Evolutionary conservation across 495 filamentous ascomycete species (phyloP).

Genomic region (Xylaria grammica): DNA sequence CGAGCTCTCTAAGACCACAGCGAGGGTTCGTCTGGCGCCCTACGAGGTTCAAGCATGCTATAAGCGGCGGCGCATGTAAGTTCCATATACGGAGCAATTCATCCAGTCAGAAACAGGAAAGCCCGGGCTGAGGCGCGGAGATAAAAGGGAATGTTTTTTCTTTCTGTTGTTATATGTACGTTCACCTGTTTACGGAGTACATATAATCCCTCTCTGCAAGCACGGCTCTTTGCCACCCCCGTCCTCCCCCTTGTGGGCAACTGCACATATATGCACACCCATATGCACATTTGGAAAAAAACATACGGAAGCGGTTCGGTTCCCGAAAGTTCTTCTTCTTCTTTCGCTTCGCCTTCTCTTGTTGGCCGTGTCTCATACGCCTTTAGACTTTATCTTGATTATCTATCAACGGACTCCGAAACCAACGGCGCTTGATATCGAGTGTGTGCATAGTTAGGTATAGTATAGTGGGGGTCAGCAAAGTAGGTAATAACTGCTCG

Average conservation of each 20-base stretch:
- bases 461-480: background rate
- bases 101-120: too few relatives aligned
- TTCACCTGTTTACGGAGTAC: too few relatives aligned
- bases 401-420: conserved; percentile 5
- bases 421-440: background rate
- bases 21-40: conserved; percentile 12
- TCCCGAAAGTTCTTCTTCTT: background rate
- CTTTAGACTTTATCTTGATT: background rate
- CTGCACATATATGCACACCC: background rate
- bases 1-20: conserved; percentile 18
- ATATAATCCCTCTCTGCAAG: background rate
- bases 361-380: too few relatives aligned
- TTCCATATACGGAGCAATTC: too few relatives aligned
- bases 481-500: background rate
- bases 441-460: background rate
- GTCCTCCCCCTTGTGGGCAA: too few relatives aligned
- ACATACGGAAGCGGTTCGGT: conserved; percentile 8
- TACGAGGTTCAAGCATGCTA: conserved; percentile 4
- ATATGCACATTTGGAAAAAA: background rate
- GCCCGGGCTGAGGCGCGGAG: background rate
- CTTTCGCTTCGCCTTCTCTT: too few relatives aligned
- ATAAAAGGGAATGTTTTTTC: background rate
- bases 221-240: background rate
- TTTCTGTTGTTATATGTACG: too few relatives aligned
- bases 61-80: too few relatives aligned